phyloP scores from a whole-genome alignment of 305 asterid genomes.

The Petunia hybrid region DNA sequence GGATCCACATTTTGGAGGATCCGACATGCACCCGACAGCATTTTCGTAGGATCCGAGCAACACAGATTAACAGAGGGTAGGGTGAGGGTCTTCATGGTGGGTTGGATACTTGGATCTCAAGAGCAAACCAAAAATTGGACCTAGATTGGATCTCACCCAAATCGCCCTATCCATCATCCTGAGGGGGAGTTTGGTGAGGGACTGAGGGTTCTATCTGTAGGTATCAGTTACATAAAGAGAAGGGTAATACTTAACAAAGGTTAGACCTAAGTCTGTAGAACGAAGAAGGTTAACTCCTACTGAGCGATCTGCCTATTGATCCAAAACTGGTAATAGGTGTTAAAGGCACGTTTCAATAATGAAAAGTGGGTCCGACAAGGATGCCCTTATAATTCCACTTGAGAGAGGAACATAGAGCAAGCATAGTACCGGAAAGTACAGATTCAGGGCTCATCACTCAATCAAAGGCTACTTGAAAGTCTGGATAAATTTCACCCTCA shows the following conservation, averaged over 20 bases:
- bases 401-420: conserved; percentile 7
- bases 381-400: neutral
- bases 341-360: neutral
- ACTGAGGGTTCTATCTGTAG: neutral
- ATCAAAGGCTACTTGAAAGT: conserved; percentile 24
- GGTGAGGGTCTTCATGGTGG: conserved; percentile 27
- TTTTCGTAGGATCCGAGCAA: too few species aligned
- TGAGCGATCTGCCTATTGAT: conserved; percentile 1
- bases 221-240: neutral
- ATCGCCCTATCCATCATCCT: conserved; percentile 6
- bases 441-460: conserved; percentile 20
- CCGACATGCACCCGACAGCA: too few species aligned
- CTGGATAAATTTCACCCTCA: conserved; percentile 1
- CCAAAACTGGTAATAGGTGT: neutral
- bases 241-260: neutral
- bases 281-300: conserved; percentile 5
- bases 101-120: neutral
- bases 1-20: too few species aligned
- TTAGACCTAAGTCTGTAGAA: conserved; percentile 12
- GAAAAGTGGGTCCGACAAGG: neutral
- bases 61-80: neutral
- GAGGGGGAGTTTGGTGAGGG: neutral
- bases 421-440: conserved; percentile 14
- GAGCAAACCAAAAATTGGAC: conserved; percentile 4
- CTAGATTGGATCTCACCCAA: neutral